Evolutionary conservation across 2,329 filamentous ascomycete species (phyloP), one percentile per base, ranked within the genome.

Genomic region (Neophaeococcomyces mojaviensis): DNA sequence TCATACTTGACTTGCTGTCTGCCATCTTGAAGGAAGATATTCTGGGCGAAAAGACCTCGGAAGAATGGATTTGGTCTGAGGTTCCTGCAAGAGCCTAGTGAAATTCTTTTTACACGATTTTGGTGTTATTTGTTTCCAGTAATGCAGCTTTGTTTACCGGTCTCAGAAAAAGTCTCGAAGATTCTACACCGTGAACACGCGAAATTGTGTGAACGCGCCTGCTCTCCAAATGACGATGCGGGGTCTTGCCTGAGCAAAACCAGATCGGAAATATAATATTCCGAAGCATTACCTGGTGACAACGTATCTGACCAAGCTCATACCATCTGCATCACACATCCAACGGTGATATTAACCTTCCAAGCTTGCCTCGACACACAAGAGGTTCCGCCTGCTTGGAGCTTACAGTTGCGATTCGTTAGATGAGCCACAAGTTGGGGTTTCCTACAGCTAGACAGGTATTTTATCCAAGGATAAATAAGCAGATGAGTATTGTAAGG

Each of bases 161-260:
- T 20, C 13, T 15, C 13, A n/a, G n/a, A 4, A 39, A 39, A 24
- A 28, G 35, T 39, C 37, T 39, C 37, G 37, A 39, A 39, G 37
- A 24, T 39, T 39, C 37, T 39, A 39, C 37, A 12, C 12, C 13
- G 5, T 26, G 6, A 18, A 16, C 20, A 39, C 37, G 37, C 37
- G 37, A 39, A 38, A 39, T 24, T 39, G 37, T 39, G 37, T 39
- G 37, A 9, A 39, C 37, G 37, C 37, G 37, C 19, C 37, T 39
- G n/a, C 20, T 26, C n/a, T 13, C 20, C n/a, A 13, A 20, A 38
- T 39, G 37, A 39, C 37, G 20, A 26, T 39, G 37, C 37, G 37
- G 37, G 37, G 37, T 9, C 18, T 10, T 26, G 6, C 6, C 32
- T 35, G 13, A 7, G n/a, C 13, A 7, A n/a, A n/a, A n/a, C 13